Evolutionary conservation across 805 yeast genomes (phyloP).

Genomic region (Barnettozyma siamensis): DNA sequence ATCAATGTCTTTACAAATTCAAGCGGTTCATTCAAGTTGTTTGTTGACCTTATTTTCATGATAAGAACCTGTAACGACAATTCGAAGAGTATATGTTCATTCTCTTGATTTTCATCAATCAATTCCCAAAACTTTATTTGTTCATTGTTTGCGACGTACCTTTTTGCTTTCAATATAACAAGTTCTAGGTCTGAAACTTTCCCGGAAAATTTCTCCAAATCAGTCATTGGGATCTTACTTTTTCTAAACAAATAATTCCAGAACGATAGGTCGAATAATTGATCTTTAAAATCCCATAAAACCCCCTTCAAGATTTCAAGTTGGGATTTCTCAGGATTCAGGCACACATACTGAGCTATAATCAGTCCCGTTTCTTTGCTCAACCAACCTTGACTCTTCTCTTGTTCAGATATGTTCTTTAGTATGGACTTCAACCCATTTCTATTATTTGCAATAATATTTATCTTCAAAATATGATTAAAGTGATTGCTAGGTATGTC

Average conservation of each 20-base stretch:
- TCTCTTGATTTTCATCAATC: constrained; percentile 3
- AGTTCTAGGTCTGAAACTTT: background rate
- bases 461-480: constrained; percentile 13
- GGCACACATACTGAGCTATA: constrained; percentile 11
- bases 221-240: constrained; percentile 7
- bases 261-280: constrained; percentile 8
- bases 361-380: constrained; percentile 9
- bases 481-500: constrained; percentile 11
- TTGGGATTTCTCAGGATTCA: constrained; percentile 2
- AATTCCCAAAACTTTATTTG: constrained; percentile 12
- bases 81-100: constrained; percentile 2
- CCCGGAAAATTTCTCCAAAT: constrained; percentile 4
- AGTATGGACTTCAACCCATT: constrained; percentile 15
- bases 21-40: constrained; percentile 2
- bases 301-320: background rate
- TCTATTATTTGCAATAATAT: constrained; percentile 9
- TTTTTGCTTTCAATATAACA: constrained; percentile 7
- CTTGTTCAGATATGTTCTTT: constrained; percentile 4
- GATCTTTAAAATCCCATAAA: constrained; percentile 1
- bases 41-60: constrained; percentile 4
- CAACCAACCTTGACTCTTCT: constrained; percentile 11
- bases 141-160: constrained; percentile 6
- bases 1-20: constrained; percentile 3
- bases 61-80: constrained; percentile 12
- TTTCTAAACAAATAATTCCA: constrained; percentile 13